Evolutionary conservation across 73 alveolate genomes (phyloP).

Genomic region (Stentor roeselii): DNA sequence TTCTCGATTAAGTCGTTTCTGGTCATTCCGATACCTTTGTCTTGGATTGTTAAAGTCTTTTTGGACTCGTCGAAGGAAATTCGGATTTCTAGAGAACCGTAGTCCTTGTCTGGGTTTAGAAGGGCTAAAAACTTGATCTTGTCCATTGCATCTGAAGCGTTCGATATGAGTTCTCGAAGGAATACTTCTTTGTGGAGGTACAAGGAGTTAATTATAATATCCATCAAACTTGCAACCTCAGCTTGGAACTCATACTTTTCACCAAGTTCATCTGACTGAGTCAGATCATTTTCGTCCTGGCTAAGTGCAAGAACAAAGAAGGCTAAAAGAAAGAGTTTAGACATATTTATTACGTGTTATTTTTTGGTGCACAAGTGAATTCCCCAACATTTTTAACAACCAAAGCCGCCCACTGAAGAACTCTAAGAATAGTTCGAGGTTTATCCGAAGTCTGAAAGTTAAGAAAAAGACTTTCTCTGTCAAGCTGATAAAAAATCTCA

Average conservation of each 20-base stretch:
- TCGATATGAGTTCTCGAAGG: slow-evolving; percentile 98
- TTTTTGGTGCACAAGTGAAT: not conserved
- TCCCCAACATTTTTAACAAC: not conserved
- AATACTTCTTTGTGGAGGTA: slow-evolving; percentile 98
- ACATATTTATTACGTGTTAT: not conserved
- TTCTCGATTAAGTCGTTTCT: slow-evolving; percentile 91
- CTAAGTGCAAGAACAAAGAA: not conserved
- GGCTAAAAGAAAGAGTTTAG: not conserved
- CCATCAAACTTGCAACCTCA: slow-evolving; percentile 94
- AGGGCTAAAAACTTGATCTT: slow-evolving; percentile 92
- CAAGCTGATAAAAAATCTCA: not conserved
- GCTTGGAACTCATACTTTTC: slow-evolving; percentile 93
- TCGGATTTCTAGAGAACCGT: slow-evolving; percentile 70
- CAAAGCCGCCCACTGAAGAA: not conserved
- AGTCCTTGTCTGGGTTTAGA: slow-evolving; percentile 72
- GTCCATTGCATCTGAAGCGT: slow-evolving; percentile 99
- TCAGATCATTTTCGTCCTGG: not conserved
- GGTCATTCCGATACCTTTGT: slow-evolving; percentile 89
- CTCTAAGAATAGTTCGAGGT: not conserved
- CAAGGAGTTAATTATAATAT: slow-evolving; percentile 95
- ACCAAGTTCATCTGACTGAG: not conserved
- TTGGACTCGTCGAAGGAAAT: slow-evolving; percentile 91
- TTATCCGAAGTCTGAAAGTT: slow-evolving; percentile 13
- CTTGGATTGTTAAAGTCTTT: slow-evolving; percentile 85
- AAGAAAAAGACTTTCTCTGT: not conserved